Evolutionary conservation across 257 asterid species (phyloP).

Genomic region (Sherardia arvensis): DNA sequence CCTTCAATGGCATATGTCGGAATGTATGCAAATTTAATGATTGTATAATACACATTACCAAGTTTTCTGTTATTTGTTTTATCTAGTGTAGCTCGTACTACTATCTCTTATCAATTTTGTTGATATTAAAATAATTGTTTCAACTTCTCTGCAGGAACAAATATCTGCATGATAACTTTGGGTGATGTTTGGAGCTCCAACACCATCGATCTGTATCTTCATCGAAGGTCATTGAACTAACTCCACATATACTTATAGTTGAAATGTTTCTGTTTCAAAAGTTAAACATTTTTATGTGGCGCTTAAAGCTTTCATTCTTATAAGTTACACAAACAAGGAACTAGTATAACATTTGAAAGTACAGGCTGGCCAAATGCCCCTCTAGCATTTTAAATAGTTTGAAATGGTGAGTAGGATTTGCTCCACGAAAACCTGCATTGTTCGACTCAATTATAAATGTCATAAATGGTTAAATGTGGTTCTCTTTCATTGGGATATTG

Average conservation of each 20-base stretch:
- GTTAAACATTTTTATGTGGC: background rate
- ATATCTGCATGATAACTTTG: slow-evolving; percentile 68
- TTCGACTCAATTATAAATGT: background rate
- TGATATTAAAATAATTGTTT: background rate
- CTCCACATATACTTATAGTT: background rate
- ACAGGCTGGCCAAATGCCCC: background rate
- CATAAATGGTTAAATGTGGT: background rate
- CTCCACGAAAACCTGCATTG: background rate
- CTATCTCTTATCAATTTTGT: background rate
- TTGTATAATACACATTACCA: background rate
- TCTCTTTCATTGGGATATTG: background rate
- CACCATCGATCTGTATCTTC: slow-evolving; percentile 88
- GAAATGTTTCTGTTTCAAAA: background rate
- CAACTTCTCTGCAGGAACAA: slow-evolving; percentile 49
- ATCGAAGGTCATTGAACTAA: slow-evolving; percentile 46
- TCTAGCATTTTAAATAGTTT: background rate
- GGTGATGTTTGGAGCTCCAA: slow-evolving; percentile 94
- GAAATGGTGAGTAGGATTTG: background rate
- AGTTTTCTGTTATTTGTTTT: background rate
- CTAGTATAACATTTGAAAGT: background rate
- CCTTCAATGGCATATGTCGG: background rate
- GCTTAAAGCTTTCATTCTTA: background rate
- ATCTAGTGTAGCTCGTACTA: background rate
- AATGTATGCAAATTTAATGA: background rate
- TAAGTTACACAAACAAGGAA: background rate